Base-by-base conservation (phyloP, 2,329 filamentous ascomycete species). In the Clarireedia homoeocarpa region DNA sequence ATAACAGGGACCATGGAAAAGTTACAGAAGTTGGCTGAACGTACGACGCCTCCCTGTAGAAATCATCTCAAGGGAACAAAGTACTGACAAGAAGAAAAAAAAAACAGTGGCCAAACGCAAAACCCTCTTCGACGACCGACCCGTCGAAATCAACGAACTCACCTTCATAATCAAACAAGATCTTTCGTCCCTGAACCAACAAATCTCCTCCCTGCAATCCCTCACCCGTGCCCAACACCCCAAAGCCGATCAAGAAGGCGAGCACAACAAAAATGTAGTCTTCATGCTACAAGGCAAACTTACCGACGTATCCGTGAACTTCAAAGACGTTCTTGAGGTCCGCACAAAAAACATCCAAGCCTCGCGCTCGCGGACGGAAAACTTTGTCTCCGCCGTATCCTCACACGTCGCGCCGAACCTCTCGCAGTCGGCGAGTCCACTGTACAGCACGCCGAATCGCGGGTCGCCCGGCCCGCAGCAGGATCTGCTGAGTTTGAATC, bases 111-210 rank as follows among this genome's bases (percentile, higher is more conserved):
- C 94, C n/a, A 92, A 91, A 72, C 85, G 92, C 67, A 95, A 96
- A 74, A 96, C 94, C 9, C 84, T 99, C 45, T 99, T 99, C 71
- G 94, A 99, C 72, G 94, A 99, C 75, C 84, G 89, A 70, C 91
- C 94, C 0, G 89, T 96, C 55, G 94, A 99, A 73, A 96, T 97
- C 71, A 94, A 94, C 71, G 91, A 97, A 72, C 83, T 96, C 71
- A 96, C 91, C 6, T 96, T 91, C 68, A 88, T 97, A 69, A 96
- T 97, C 77, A 97, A 97, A 75, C 92, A 97, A 77, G 92, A 97
- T 68, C 82, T 97, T 52, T 89, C 90, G 1, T 84, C 80, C 4
- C 72, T 89, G 57, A 97, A 96, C 72, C 84, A 90, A 63, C 88
- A 95, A 69, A 97, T 97, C 65, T 87, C 88, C 47, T 78, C 79